phyloP scores from a whole-genome alignment of 345 rosid species.

The Citrus medica region DNA sequence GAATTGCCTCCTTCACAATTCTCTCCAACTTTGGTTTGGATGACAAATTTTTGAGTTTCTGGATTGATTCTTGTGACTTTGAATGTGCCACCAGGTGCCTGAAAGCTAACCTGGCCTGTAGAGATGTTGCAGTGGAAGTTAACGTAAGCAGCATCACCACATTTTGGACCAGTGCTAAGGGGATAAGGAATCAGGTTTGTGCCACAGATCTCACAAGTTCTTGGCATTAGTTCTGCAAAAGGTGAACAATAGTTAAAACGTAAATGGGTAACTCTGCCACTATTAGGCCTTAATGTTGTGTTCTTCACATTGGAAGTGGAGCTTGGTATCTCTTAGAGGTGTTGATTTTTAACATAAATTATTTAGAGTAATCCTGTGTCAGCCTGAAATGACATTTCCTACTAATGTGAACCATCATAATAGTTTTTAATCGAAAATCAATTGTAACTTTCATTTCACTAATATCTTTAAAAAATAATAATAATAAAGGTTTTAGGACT shows the following conservation, averaged over 20 bases:
- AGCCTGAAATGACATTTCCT: not conserved
- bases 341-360: not conserved
- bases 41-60: not conserved
- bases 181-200: slow-evolving; percentile 58
- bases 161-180: slow-evolving; percentile 48
- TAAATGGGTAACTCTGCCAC: not conserved
- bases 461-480: no score
- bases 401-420: not conserved
- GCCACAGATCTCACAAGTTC: slow-evolving; percentile 49
- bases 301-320: not conserved
- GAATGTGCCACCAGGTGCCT: slow-evolving; percentile 17
- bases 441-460: not conserved
- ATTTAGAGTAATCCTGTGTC: not conserved
- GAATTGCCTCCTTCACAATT: slow-evolving; percentile 18
- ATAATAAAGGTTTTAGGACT: not conserved
- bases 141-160: slow-evolving; percentile 59
- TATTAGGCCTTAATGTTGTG: not conserved
- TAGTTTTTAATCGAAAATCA: not conserved
- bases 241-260: not conserved
- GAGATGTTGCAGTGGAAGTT: slow-evolving; percentile 47
- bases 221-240: slow-evolving; percentile 5
- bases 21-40: slow-evolving; percentile 25
- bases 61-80: slow-evolving; percentile 26
- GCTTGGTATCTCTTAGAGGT: not conserved
- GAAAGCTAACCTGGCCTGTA: slow-evolving; percentile 42